These are phyloP conservation scores for Leishmania gerbilli DNA, from an alignment of 208 protist genomes.

Conservation along the genomic window DNA sequence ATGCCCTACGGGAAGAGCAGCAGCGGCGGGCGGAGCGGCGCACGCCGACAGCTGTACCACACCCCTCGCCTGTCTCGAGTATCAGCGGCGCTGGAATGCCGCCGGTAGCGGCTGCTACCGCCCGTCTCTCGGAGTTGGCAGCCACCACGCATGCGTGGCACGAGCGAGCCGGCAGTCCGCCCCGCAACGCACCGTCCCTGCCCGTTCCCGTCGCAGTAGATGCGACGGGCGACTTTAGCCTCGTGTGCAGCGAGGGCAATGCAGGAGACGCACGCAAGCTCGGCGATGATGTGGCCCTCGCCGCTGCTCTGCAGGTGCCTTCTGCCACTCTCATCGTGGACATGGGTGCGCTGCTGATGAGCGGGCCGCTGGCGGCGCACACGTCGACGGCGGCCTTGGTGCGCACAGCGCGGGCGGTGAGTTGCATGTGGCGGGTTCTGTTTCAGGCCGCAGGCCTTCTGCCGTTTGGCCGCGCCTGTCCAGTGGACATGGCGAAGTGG, in stretches of 20 bases:
- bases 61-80: not conserved
- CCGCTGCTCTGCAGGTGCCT: slow-evolving; percentile 40
- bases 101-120: not conserved
- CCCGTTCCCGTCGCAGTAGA: not conserved
- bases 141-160: not conserved
- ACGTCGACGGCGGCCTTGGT: slow-evolving; percentile 5
- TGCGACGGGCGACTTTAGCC: not conserved
- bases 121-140: not conserved
- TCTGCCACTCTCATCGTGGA: slow-evolving; percentile 35
- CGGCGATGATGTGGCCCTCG: slow-evolving; percentile 55
- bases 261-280: not conserved
- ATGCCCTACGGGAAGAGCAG: slow-evolving; percentile 19
- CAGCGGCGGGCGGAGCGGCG: not conserved
- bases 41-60: not conserved
- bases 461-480: slow-evolving; percentile 45
- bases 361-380: slow-evolving; percentile 13
- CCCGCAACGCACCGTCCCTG: not conserved
- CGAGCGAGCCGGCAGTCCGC: not conserved
- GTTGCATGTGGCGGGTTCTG: slow-evolving; percentile 40
- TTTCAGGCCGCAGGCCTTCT: slow-evolving; percentile 63
- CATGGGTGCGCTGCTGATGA: slow-evolving; percentile 23
- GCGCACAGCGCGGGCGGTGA: slow-evolving; percentile 19
- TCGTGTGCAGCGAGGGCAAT: not conserved
- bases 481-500: slow-evolving; percentile 48
- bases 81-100: not conserved